phyloP scores from a whole-genome alignment of 2,329 filamentous ascomycete species.

The Ceratocystis alfenasii region DNA sequence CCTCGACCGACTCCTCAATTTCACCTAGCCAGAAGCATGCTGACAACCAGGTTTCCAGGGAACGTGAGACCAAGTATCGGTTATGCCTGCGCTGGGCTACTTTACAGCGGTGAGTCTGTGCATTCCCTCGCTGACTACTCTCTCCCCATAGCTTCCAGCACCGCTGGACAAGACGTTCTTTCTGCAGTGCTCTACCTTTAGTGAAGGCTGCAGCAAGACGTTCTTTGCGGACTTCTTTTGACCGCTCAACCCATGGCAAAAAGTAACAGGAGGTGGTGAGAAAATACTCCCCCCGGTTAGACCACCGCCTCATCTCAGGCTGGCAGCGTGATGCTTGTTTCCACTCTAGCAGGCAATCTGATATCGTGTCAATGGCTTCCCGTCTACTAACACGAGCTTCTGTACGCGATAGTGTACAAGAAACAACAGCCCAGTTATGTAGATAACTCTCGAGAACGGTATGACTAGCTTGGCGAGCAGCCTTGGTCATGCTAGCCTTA shows the following conservation, averaged over 20 bases:
- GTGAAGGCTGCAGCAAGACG: constrained; percentile 22
- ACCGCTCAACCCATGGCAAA: constrained; percentile 27
- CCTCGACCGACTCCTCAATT: constrained; percentile 15
- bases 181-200: constrained; percentile 17
- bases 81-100: constrained; percentile 14
- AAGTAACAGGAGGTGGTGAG: constrained; percentile 26
- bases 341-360: constrained; percentile 19
- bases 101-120: constrained; percentile 12
- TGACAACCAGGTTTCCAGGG: constrained; percentile 11
- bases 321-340: constrained; percentile 1
- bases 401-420: constrained; percentile 5
- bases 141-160: constrained; percentile 22
- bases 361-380: constrained; percentile 6
- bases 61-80: constrained; percentile 5
- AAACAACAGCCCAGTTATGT: constrained; percentile 9
- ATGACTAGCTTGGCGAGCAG: constrained; percentile 10
- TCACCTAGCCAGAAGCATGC: not conserved
- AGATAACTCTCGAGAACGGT: constrained; percentile 3
- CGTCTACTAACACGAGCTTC: constrained; percentile 12
- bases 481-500: constrained; percentile 5
- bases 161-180: constrained; percentile 21
- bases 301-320: constrained; percentile 23
- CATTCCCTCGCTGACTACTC: not conserved
- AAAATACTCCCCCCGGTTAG: constrained; percentile 24
- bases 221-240: constrained; percentile 24